Evolutionary conservation across 2,329 filamentous ascomycete genomes (phyloP).

Genomic region (Aureobasidium sp.): DNA sequence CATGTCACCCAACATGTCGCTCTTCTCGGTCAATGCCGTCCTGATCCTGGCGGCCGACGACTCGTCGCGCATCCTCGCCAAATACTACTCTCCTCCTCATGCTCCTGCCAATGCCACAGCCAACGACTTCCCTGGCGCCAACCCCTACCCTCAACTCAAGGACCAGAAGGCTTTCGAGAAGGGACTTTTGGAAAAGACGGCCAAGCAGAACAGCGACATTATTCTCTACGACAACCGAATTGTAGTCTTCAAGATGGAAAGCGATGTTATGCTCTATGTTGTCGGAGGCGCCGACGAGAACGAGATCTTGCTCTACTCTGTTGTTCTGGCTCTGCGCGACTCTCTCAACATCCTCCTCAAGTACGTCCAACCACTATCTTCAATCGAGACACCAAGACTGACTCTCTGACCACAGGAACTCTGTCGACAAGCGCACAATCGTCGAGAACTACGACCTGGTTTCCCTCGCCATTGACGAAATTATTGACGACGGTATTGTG

Average conservation of each 20-base stretch:
- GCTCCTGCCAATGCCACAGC: slow-evolving; percentile 50
- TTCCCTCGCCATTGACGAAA: slow-evolving; percentile 88
- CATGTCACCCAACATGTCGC: slow-evolving; percentile 46
- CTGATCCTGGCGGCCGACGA: slow-evolving; percentile 63
- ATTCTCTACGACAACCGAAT: slow-evolving; percentile 96
- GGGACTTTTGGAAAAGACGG: slow-evolving; percentile 88
- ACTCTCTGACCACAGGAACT: slow-evolving; percentile 54
- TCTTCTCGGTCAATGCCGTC: slow-evolving; percentile 46
- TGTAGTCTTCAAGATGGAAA: slow-evolving; percentile 96
- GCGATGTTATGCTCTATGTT: slow-evolving; percentile 93
- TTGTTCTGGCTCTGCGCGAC: slow-evolving; percentile 83
- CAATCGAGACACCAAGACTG: slow-evolving; percentile 8
- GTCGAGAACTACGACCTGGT: slow-evolving; percentile 98
- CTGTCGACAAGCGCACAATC: slow-evolving; percentile 93
- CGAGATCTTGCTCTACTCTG: slow-evolving; percentile 89
- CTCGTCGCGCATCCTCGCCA: slow-evolving; percentile 82
- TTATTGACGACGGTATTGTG: slow-evolving; percentile 90
- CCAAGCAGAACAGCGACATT: slow-evolving; percentile 91
- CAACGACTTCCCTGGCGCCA: slow-evolving; percentile 54
- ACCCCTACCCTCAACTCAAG: slow-evolving; percentile 81
- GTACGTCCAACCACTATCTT: slow-evolving; percentile 42
- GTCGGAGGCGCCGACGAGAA: slow-evolving; percentile 91
- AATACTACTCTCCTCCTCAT: slow-evolving; percentile 77
- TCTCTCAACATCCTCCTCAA: slow-evolving; percentile 86
- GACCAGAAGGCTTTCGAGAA: slow-evolving; percentile 96